A percentile compares a stretch with the other conserved stretches of the same genome.
Evolutionary conservation across 805 yeast species (phyloP).

Genomic region (Citeromyces nyonsensis): DNA sequence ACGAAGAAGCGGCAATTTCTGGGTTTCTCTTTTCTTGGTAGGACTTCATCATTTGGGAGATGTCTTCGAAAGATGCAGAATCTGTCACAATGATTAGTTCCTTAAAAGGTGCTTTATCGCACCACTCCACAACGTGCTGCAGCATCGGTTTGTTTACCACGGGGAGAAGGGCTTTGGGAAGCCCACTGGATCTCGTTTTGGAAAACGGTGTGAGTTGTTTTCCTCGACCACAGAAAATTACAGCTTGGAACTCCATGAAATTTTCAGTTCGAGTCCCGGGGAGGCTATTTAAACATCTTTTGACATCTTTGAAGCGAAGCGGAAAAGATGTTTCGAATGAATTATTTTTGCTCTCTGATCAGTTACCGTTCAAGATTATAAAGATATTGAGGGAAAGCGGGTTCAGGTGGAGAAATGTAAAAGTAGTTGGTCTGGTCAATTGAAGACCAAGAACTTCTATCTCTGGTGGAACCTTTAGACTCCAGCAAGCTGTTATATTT

Average conservation of each 20-base stretch:
- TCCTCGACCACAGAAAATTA: conserved; percentile 83
- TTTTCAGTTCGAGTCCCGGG: no score
- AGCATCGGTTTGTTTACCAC: conserved; percentile 84
- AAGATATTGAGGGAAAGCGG: no score
- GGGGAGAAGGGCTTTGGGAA: conserved; percentile 78
- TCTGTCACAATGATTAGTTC: conserved; percentile 47
- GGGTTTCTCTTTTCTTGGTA: conserved; percentile 25
- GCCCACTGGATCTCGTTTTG: conserved; percentile 40
- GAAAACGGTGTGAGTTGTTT: conserved; percentile 59
- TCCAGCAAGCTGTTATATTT: no score
- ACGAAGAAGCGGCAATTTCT: conserved; percentile 14
- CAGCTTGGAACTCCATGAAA: conserved; percentile 95
- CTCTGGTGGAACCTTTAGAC: no score
- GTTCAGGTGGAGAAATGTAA: no score
- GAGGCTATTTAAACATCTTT: no score
- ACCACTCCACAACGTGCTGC: conserved; percentile 83
- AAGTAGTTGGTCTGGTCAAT: no score
- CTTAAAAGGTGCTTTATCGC: conserved; percentile 71
- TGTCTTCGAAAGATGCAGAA: conserved; percentile 25
- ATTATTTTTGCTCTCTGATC: no score
- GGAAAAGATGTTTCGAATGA: no score
- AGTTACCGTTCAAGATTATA: no score
- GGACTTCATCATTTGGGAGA: conserved; percentile 29
- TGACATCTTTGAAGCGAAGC: no score
- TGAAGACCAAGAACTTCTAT: no score